These are phyloP conservation scores for Clavispora santaluciae DNA, from an alignment of 805 yeast genomes.

Conservation along the genomic window DNA sequence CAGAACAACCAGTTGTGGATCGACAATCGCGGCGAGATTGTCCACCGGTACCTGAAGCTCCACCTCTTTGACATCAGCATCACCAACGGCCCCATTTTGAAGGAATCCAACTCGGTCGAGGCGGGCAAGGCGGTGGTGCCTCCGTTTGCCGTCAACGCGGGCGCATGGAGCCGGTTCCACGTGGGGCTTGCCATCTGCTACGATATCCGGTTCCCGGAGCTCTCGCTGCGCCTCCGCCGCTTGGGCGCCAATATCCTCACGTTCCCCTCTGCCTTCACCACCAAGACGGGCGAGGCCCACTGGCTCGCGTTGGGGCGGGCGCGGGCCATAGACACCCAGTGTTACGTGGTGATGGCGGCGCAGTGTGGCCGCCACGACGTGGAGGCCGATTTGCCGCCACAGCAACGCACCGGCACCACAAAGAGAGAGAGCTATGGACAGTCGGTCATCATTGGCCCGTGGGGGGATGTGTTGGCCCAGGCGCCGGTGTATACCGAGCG, in stretches of 20 bases:
- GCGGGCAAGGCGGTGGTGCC: slow-evolving; percentile 55
- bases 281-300: slow-evolving; percentile 86
- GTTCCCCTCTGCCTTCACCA: slow-evolving; percentile 90
- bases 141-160: slow-evolving; percentile 11
- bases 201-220: slow-evolving; percentile 84
- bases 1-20: slow-evolving; percentile 75
- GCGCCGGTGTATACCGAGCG: slow-evolving; percentile 27
- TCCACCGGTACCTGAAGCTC: slow-evolving; percentile 72
- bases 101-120: slow-evolving; percentile 75
- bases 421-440: slow-evolving; percentile 81
- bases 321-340: slow-evolving; percentile 84
- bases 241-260: slow-evolving; percentile 74
- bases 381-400: slow-evolving; percentile 28
- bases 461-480: slow-evolving; percentile 74
- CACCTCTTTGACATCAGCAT: slow-evolving; percentile 89
- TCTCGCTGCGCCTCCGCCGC: slow-evolving; percentile 53
- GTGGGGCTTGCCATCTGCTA: slow-evolving; percentile 77
- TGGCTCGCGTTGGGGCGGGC: slow-evolving; percentile 80
- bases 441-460: slow-evolving; percentile 82
- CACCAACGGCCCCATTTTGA: slow-evolving; percentile 72
- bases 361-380: slow-evolving; percentile 76
- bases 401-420: slow-evolving; percentile 12
- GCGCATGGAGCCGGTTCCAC: slow-evolving; percentile 18
- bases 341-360: slow-evolving; percentile 84
- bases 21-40: slow-evolving; percentile 55